Base-by-base conservation (phyloP, 306 rosid genomes). In the Leucaena leucocephala region DNA sequence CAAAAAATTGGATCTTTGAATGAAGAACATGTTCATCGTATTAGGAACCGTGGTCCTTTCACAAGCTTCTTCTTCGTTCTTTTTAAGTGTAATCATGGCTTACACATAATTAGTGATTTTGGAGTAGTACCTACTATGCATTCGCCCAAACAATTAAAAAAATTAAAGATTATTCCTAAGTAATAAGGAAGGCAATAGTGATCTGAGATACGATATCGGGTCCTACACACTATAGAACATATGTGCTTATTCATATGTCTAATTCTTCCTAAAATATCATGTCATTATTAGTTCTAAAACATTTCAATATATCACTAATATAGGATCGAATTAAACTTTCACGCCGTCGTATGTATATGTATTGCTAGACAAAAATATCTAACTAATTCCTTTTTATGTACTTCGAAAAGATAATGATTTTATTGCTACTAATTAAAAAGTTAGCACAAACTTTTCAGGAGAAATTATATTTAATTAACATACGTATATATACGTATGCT, bases 1-100 rank as follows among this genome's bases (percentile, higher is more conserved):
- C 67, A 3, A 46, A 61, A 63, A 39, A 49, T 76, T 81, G 91
- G 76, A 78, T 80, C 86, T 83, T 83, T 85, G 81, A 83, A 85
- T 76, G 67, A 63, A 68, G 78, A 83, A 81, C 76, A 68, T 72
- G 49, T 68, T 82, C 81, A 75, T 52, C 76, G 64, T 69, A 66
- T 68, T 15, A 17, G 57, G 44, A 63, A 78, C 81, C 80, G 81
- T 80, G 58, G 84, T 82, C 84, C 74, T 71, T 71, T 71, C 50
- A 19, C 52, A n/a, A 40, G 72, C 16, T 67, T 40, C 27, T 68
- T 52, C 74, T 63, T 55, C 72, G 19, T 11, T 16, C 2, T 49
- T 50, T 16, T 54, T 17, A 22, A 5, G 38, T 69, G 65, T 77
- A 75, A 72, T 63, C 39, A 68, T 75, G 83, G 77, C 35, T 39